A percentile compares a stretch with the other conserved stretches of the same genome.
These are phyloP conservation scores for Ophiosphaerella narmari DNA, from an alignment of 2,329 filamentous ascomycete genomes.

Conservation along the genomic window DNA sequence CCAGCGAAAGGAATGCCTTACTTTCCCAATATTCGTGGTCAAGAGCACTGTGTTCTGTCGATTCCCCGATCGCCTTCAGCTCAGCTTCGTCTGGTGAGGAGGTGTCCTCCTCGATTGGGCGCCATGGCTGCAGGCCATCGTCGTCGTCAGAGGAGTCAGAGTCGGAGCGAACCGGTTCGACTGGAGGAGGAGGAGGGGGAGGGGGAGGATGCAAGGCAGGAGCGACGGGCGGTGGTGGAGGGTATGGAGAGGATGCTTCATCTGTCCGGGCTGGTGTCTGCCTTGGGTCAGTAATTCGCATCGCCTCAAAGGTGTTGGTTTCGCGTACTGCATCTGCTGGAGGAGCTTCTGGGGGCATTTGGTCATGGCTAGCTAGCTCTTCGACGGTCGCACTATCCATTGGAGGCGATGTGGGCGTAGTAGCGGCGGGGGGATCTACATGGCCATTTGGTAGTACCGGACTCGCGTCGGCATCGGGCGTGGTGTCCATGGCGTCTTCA, in stretches of 20 bases:
- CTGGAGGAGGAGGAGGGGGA: slow-evolving; percentile 39
- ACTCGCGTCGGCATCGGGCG: slow-evolving; percentile 36
- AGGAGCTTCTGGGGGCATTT: slow-evolving; percentile 5
- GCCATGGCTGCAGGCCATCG: slow-evolving; percentile 52
- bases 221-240: slow-evolving; percentile 30
- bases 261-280: slow-evolving; percentile 18
- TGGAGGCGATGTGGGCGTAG: slow-evolving; percentile 20
- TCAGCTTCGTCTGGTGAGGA: slow-evolving; percentile 62
- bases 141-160: slow-evolving; percentile 44
- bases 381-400: slow-evolving; percentile 12
- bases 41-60: slow-evolving; percentile 58
- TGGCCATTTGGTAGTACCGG: slow-evolving; percentile 30
- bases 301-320: not conserved
- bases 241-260: slow-evolving; percentile 9
- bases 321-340: slow-evolving; percentile 21
- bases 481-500: slow-evolving; percentile 48
- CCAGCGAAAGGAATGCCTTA: slow-evolving; percentile 58
- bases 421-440: slow-evolving; percentile 14
- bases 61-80: slow-evolving; percentile 60
- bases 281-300: slow-evolving; percentile 11
- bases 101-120: slow-evolving; percentile 60
- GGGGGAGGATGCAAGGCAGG: slow-evolving; percentile 31
- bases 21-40: slow-evolving; percentile 65
- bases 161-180: slow-evolving; percentile 35
- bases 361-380: slow-evolving; percentile 12